Percentiles rank a stretch among this genome's conserved stretches.
phyloP scores from a whole-genome alignment of 2,329 filamentous ascomycete genomes.

The Monosporascus sp. region DNA sequence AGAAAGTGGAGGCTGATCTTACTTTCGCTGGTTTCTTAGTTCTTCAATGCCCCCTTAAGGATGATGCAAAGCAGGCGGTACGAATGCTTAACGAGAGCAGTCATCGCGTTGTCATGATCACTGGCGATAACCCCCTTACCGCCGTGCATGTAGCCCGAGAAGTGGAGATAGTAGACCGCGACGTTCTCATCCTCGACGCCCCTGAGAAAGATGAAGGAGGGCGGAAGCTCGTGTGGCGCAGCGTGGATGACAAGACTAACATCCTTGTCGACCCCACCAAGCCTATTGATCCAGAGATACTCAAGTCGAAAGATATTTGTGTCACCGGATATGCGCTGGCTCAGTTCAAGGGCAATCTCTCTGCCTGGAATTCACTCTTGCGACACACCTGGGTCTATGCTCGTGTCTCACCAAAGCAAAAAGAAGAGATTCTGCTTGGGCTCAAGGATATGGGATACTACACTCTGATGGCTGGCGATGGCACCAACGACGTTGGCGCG shows the following conservation, averaged over 20 bases:
- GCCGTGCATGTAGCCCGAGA: constrained; percentile 92
- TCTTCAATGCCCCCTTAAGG: constrained; percentile 90
- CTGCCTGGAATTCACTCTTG: constrained; percentile 70
- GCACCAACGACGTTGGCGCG: constrained; percentile 96
- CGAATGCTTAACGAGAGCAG: constrained; percentile 98
- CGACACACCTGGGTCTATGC: constrained; percentile 96
- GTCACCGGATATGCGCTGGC: constrained; percentile 90
- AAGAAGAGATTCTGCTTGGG: constrained; percentile 95
- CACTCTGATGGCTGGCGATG: constrained; percentile 97
- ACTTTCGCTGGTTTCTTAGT: constrained; percentile 94
- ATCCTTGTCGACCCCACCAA: constrained; percentile 81
- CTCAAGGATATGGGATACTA: constrained; percentile 97
- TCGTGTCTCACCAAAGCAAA: constrained; percentile 96
- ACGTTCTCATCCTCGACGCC: constrained; percentile 89
- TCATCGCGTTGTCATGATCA: constrained; percentile 98
- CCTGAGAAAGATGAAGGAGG: constrained; percentile 83
- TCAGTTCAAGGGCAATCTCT: constrained; percentile 73
- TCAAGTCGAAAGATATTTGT: constrained; percentile 85
- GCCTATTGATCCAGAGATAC: constrained; percentile 72
- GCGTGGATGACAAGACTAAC: constrained; percentile 81
- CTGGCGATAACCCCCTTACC: constrained; percentile 94
- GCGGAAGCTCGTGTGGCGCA: constrained; percentile 85
- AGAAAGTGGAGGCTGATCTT: constrained; percentile 79
- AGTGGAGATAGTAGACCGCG: constrained; percentile 95
- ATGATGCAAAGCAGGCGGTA: constrained; percentile 88